Evolutionary conservation across 2,329 filamentous ascomycete species (phyloP).

Genomic region (Clonostachys chloroleuca): DNA sequence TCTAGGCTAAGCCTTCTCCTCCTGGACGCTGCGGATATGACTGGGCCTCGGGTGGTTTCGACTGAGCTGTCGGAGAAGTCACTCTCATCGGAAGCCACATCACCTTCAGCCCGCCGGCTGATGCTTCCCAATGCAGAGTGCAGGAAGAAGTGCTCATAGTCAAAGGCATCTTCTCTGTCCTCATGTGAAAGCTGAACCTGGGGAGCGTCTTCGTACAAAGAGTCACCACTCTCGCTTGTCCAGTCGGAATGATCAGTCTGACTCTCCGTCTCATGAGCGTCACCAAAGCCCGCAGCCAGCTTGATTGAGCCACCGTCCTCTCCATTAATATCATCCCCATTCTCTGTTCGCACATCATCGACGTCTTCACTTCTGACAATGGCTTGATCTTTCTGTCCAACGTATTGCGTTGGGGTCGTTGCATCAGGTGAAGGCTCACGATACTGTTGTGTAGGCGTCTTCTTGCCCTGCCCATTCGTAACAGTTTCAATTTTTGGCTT

Average conservation of each 20-base stretch:
- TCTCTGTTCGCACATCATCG: conserved; percentile 30
- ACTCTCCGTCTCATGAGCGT: conserved; percentile 9
- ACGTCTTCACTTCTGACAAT: not conserved
- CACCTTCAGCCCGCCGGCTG: conserved; percentile 29
- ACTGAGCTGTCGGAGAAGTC: conserved; percentile 56
- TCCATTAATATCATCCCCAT: conserved; percentile 8
- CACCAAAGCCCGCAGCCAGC: not conserved
- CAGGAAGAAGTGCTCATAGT: conserved; percentile 94
- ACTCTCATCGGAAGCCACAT: conserved; percentile 41
- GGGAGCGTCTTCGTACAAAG: conserved; percentile 57
- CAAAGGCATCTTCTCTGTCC: conserved; percentile 90
- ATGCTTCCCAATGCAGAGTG: conserved; percentile 86
- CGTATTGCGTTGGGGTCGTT: not conserved
- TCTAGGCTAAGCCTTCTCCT: conserved; percentile 38
- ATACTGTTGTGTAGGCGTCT: too few relatives aligned
- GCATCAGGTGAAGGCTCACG: not conserved
- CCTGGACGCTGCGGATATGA: conserved; percentile 13
- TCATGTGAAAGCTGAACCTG: conserved; percentile 72
- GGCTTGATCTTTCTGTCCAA: not conserved
- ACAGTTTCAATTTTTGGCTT: not conserved
- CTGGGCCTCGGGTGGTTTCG: conserved; percentile 52
- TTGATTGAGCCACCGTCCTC: not conserved
- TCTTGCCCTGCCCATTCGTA: not conserved
- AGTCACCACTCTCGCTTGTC: conserved; percentile 60
- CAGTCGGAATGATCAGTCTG: conserved; percentile 19